A percentile compares a stretch with the other conserved stretches of the same genome.
These are phyloP conservation scores for Neonectria neomacrospora DNA, from an alignment of 2,329 filamentous ascomycete genomes.

Conservation along the genomic window DNA sequence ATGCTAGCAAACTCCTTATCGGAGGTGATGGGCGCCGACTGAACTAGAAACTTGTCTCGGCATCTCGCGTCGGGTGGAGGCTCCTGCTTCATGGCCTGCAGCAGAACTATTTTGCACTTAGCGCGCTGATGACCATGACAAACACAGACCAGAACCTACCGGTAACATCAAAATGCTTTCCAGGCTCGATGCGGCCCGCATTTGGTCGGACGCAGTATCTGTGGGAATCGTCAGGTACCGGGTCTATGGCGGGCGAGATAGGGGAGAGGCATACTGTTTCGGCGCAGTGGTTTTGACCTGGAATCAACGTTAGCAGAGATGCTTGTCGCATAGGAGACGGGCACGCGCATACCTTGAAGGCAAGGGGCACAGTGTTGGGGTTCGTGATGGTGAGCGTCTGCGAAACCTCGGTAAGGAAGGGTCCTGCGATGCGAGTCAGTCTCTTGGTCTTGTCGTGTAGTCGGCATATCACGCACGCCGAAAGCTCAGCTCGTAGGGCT, in stretches of 20 bases:
- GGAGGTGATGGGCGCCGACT: conserved; percentile 84
- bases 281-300: conserved; percentile 99
- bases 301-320: conserved; percentile 29
- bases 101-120: conserved; percentile 71
- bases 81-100: conserved; percentile 98
- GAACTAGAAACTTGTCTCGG: conserved; percentile 97
- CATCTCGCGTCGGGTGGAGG: conserved; percentile 88
- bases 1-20: conserved; percentile 88
- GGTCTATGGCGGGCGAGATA: conserved; percentile 27
- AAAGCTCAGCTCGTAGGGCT: conserved; percentile 92
- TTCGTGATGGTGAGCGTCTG: conserved; percentile 74
- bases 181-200: conserved; percentile 93
- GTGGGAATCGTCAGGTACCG: conserved; percentile 36
- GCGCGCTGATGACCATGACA: conserved; percentile 5
- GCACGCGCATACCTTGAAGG: conserved; percentile 71
- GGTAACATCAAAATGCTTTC: conserved; percentile 90
- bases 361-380: conserved; percentile 69
- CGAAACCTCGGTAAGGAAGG: conserved; percentile 73
- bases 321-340: conserved; percentile 1
- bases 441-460: conserved; percentile 19
- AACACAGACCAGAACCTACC: conserved; percentile 64
- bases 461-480: conserved; percentile 72
- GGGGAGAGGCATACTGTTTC: conserved; percentile 78
- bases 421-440: conserved; percentile 59
- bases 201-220: conserved; percentile 99